These are phyloP conservation scores for Canavalia ensiformis DNA, from an alignment of 306 rosid species.

Conservation along the genomic window DNA sequence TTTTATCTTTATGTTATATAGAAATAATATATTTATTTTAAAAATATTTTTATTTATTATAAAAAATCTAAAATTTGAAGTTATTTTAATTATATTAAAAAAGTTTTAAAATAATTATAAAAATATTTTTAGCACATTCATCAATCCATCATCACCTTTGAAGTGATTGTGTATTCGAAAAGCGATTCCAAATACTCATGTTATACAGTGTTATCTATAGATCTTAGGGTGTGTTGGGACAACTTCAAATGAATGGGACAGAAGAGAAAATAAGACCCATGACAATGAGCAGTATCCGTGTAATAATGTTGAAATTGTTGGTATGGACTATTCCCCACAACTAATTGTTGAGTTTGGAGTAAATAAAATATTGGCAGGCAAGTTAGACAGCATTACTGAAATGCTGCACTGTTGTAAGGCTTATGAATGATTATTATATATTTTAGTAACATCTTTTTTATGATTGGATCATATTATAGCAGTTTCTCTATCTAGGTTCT, in stretches of 20 bases:
- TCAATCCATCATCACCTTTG: too few species aligned
- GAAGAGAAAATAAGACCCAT: slow-evolving; percentile 12
- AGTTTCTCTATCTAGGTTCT: background rate
- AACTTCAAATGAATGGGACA: background rate
- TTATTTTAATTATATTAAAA: too few species aligned
- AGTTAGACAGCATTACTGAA: slow-evolving; percentile 60
- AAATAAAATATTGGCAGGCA: slow-evolving; percentile 36
- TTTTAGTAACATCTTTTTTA: slow-evolving; percentile 1
- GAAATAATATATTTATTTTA: too few species aligned
- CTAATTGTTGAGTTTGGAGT: slow-evolving; percentile 43
- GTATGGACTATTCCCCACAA: slow-evolving; percentile 84
- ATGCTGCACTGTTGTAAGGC: slow-evolving; percentile 66
- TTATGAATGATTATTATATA: slow-evolving; percentile 40
- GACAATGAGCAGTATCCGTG: background rate
- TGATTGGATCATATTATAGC: background rate
- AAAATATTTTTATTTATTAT: too few species aligned
- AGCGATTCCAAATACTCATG: too few species aligned
- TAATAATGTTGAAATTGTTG: slow-evolving; percentile 55
- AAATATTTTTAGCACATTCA: too few species aligned
- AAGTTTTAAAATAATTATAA: too few species aligned
- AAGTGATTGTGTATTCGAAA: too few species aligned
- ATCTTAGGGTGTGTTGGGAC: too few species aligned
- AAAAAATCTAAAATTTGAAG: too few species aligned
- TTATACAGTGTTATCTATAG: too few species aligned
- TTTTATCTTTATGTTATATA: too few species aligned